Base-by-base conservation (phyloP, 768 basidiomycete genomes). In the Chalciporus pseudorubinellus region DNA sequence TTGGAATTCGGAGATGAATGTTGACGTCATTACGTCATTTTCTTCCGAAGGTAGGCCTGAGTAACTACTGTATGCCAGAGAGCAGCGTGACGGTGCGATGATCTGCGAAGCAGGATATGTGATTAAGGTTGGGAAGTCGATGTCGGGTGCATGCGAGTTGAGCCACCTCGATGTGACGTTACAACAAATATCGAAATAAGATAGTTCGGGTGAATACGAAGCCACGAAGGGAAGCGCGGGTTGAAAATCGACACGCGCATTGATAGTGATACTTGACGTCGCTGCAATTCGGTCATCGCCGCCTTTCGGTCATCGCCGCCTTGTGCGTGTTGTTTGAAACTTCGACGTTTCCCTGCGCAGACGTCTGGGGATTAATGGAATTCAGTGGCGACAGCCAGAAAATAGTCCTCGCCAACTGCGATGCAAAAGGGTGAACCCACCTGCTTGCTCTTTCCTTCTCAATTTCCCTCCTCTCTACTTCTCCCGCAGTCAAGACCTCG, bases 401-500 rank as follows among this genome's bases (percentile, higher is more conserved):
- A 48, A 29, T 39, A 40, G 29, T 18, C 47, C 22, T 31, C 50
- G 22, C 28, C 48, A 9, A n/a, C 50, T 41, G 41, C 39, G 22
- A 46, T 28, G 29, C 28, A 13, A 44, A 39, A 16, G 4, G 28
- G 8, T 18, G 3, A 18, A 74, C 77, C 34, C 58, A 71, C 70
- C 91, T 75, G 61, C 85, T 89, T 1, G 89, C 89, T 52, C 92
- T 74, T 72, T 91, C 94, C 64, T 84, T 81, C 73, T 95, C 93
- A 39, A 89, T 72, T 73, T 97, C 94, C 62, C 91, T 80, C 70
- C 83, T 76, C 69, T 95, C 95, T 51, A 98, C 85, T 67, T 99
- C 97, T 70, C 98, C 97, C 18, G 85, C 80, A 3, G 77, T 91
- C 56, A 98, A 66, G 57, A 90, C 85, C 69, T 97, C 86, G 67